Base-by-base conservation (phyloP, 805 yeast species). In the Novakomyces olei region DNA sequence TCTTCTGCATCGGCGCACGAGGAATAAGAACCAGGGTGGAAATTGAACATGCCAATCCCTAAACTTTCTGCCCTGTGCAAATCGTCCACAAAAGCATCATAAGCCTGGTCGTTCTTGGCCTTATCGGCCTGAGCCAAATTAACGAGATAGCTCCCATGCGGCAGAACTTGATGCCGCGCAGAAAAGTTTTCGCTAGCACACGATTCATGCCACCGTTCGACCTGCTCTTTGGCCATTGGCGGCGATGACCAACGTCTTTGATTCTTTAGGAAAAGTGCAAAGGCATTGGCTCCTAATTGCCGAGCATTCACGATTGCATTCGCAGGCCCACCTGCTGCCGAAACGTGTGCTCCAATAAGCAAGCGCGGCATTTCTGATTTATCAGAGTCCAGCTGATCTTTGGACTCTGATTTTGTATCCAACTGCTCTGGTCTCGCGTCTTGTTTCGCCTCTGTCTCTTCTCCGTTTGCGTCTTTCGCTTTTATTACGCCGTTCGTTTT, bases 111-210 rank as follows among this genome's bases (percentile, higher is more conserved):
- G 36, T 72, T 77, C 49, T 80, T 85, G 38, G 68, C 88, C 2
- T 51, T 50, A 41, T 81, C 94, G 1, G 95, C 94, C 42, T 80
- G 81, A 16, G 92, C 95, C 39, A 88, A 54, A 48, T 88, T 88
- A 48, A 88, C 83, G 44, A 88, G 71, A 49, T 83, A 88, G 16
- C 92, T 80, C 1, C 94, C 96, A 51, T 88, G 98, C 0, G 98
- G 96, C 31, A 88, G 60, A 32, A 80, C 63, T 45, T 83, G 93
- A 17, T 72, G 74, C 35, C 64, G 48, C 3, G 92, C 73, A 48
- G 80, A 65, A 50, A 70, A 83, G 1, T 72, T 67, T 46, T 61
- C 61, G 35, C 66, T 53, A 34, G 61, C 54, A 48, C 94, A 80
- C 15, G 69, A 56, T 5, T 57, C 55, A 39, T 63, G 63, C 54